Conservation (phyloP, 768 basidiomycete genomes). For the Leccinum obscurum region DNA sequence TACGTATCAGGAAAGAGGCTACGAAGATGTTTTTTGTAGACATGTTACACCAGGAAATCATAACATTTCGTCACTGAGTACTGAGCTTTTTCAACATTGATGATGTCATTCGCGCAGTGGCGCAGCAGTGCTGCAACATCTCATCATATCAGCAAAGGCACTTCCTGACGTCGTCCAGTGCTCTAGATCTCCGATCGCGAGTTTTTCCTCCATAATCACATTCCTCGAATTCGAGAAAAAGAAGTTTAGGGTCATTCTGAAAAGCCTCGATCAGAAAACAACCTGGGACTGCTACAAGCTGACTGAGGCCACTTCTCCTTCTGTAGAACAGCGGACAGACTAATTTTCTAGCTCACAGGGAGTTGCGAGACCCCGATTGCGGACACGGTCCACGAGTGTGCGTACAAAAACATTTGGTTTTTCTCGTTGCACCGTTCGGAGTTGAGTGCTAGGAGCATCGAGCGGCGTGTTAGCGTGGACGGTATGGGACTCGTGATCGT, state of each 20-base stretch:
- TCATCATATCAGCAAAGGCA: not conserved
- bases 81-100: not conserved
- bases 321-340: not conserved
- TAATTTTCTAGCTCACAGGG: not conserved
- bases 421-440: not conserved
- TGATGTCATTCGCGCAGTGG: not conserved
- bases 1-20: not conserved
- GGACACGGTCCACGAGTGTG: not conserved
- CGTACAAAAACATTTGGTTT: not conserved
- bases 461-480: not conserved
- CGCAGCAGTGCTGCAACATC: not conserved
- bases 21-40: conserved; percentile 8
- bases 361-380: no score
- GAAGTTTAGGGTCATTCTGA: not conserved
- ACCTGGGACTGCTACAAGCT: no score
- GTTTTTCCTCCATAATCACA: not conserved
- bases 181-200: not conserved
- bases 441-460: not conserved
- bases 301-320: not conserved
- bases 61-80: not conserved
- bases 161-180: not conserved
- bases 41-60: not conserved
- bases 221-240: not conserved
- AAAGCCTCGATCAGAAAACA: not conserved
- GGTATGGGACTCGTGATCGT: not conserved